Base-by-base conservation (phyloP, 2,329 filamentous ascomycete genomes). In the Hawksworthiomyces lignivorus region DNA sequence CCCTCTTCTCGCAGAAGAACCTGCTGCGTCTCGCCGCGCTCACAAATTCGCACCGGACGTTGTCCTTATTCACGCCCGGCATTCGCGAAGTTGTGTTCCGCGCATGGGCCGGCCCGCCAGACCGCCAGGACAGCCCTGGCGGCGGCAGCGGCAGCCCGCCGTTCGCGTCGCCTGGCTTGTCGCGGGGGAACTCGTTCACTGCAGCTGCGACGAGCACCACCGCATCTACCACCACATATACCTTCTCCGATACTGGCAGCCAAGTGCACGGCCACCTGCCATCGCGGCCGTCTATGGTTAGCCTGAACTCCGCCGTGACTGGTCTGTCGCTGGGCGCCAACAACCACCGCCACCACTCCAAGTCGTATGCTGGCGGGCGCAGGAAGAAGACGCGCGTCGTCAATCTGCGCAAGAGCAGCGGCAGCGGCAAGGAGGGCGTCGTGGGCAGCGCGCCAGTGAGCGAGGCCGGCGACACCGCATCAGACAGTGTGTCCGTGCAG, bases 1-100 rank as follows among this genome's bases (percentile, higher is more conserved):
- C 87, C 0, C 74, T 94, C 6, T 97, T 98, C 60, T 97, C 90
- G 0, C 87, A 95, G 57, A 95, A 94, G 72, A 97, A 95, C 54
- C 69, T 97, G 28, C 65, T 94, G 19, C 82, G 86, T 38, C 70
- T 98, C 11, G 87, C 84, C 19, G 78, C 87, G 1, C 68, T 98
- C 44, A 88, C 80, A 4, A 84, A 94, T 55, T 94, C 88, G 3
- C 88, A 97, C 54, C 80, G 86, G 36, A 97, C 92, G 0, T 66
- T 97, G 26, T 94, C 89, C 5, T 69, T 97, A 0, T 94, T 94
- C 58, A 96, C 90, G 1, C 88, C 90, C 0, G 80, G 83, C n/a
- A 90, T 97, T 45, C 72, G 79, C 39, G 87, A 97, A 60, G 86
- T 87, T 4, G 83, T 97, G 20, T 96, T 94, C 61, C 78, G 92